These are phyloP conservation scores for Sambucus nigra DNA, from an alignment of 129 eudicot genomes.

Conservation along the genomic window DNA sequence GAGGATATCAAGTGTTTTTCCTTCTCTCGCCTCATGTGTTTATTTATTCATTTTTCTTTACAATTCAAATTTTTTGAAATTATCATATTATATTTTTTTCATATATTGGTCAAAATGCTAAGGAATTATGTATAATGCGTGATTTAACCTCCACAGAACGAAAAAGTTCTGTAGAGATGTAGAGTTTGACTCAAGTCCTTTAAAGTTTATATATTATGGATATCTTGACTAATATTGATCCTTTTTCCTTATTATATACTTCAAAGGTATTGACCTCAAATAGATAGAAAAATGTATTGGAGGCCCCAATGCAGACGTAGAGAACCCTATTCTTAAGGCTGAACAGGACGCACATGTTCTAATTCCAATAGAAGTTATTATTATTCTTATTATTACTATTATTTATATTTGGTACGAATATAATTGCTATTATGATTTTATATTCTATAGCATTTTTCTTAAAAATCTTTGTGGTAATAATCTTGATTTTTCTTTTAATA, in stretches of 20 bases:
- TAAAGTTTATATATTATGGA: neutral
- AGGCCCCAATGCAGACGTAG: slow-evolving; percentile 45
- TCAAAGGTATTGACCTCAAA: slow-evolving; percentile 51
- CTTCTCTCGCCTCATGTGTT: neutral
- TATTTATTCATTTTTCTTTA: too few relatives aligned
- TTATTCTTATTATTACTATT: too few relatives aligned
- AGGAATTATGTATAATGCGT: neutral
- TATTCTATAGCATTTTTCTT: too few relatives aligned
- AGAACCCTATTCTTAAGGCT: slow-evolving; percentile 54
- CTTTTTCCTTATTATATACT: slow-evolving; percentile 2
- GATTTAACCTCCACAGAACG: neutral
- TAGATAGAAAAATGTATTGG: slow-evolving; percentile 69
- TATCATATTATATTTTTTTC: too few relatives aligned
- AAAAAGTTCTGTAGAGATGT: neutral
- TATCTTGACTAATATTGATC: neutral
- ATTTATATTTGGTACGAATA: too few relatives aligned
- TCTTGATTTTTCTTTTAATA: slow-evolving; percentile 12
- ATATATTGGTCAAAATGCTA: neutral
- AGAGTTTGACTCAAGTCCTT: too few relatives aligned
- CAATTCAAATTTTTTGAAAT: too few relatives aligned
- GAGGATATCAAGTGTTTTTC: too few relatives aligned
- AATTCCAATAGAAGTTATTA: too few relatives aligned
- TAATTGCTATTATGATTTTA: too few relatives aligned
- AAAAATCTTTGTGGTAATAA: neutral
- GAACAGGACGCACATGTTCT: slow-evolving; percentile 83